phyloP scores from a whole-genome alignment of 2,329 filamentous ascomycete genomes.

The Aspergillus fischeri region DNA sequence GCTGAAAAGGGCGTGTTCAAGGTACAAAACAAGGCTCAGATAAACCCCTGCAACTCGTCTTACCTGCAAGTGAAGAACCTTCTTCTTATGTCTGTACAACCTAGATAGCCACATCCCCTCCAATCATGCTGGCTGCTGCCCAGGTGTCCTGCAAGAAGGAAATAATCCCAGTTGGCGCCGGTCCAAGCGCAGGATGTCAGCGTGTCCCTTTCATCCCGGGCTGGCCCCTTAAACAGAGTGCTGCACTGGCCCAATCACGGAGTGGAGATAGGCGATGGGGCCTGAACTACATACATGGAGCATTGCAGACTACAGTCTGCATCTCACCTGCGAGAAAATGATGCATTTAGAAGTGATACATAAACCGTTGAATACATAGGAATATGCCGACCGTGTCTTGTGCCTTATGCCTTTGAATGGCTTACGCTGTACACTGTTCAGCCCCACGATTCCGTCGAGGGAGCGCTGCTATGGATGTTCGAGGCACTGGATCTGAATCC shows the following conservation, averaged over 20 bases:
- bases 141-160: background rate
- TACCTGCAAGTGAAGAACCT: background rate
- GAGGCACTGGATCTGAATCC: too few species aligned
- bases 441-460: background rate
- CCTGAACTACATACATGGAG: background rate
- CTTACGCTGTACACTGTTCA: background rate
- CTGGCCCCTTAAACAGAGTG: background rate
- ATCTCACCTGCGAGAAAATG: background rate
- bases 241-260: too few species aligned
- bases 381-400: background rate
- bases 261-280: background rate
- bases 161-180: background rate
- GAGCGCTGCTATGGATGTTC: too few species aligned
- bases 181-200: background rate
- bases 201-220: background rate
- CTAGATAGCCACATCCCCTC: background rate
- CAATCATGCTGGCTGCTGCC: background rate
- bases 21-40: too few species aligned
- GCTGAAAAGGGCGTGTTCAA: background rate
- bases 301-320: too few species aligned
- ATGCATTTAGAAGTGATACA: background rate
- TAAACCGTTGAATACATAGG: background rate
- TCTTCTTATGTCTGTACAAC: background rate
- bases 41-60: too few species aligned
- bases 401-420: background rate